Percentiles rank a stretch among this genome's conserved stretches.
Conservation (phyloP, 306 rosid species). For the peach (Prunus persica) region Prunus_persica_NCBIv2 NC_034014.1:28677501-28678000, state of each 20-base stretch:
- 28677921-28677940: not conserved
- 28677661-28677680: constrained; percentile 90
- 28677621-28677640: constrained; percentile 28
- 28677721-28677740: constrained; percentile 30
- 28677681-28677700: constrained; percentile 99
- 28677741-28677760: constrained; percentile 7
- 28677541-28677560: constrained; percentile 96
- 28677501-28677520: constrained; percentile 99
- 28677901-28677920: not conserved
- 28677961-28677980: not conserved
- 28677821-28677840: not conserved
- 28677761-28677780: not conserved
- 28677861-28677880: not conserved
- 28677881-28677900: not conserved
- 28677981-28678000: not conserved
- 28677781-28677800: not conserved
- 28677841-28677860: not conserved
- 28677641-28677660: constrained; percentile 94
- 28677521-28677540: constrained; percentile 81
- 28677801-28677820: not conserved
- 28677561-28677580: constrained; percentile 69
- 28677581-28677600: constrained; percentile 25
- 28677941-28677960: not conserved
- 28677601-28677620: constrained; percentile 15
- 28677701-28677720: constrained; percentile 86